These are phyloP conservation scores for Phytophthora pisi DNA, from an alignment of 352 stramenopile genomes.

Conservation along the genomic window DNA sequence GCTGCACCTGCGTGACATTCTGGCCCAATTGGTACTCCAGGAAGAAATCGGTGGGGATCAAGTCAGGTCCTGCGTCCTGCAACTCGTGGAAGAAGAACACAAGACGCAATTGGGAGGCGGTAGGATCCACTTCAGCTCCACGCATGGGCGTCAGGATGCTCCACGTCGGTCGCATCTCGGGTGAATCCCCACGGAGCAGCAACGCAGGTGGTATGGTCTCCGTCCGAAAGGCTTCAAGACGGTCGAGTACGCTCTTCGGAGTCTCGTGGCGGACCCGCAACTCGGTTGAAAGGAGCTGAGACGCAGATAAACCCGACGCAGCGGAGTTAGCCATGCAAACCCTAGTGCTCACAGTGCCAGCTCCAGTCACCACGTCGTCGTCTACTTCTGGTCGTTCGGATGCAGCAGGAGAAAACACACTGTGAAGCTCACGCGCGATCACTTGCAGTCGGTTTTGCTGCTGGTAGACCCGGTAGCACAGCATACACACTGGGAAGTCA, in stretches of 20 bases:
- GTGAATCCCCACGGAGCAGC: slow-evolving; percentile 21
- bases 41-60: slow-evolving; percentile 71
- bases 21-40: slow-evolving; percentile 84
- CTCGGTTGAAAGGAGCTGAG: slow-evolving; percentile 27
- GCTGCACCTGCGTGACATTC: slow-evolving; percentile 52
- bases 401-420: slow-evolving; percentile 13
- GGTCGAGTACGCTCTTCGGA: slow-evolving; percentile 17
- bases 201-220: slow-evolving; percentile 31
- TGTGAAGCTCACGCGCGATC: slow-evolving; percentile 52
- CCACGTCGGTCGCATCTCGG: slow-evolving; percentile 21
- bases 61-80: slow-evolving; percentile 63
- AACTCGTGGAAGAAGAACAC: slow-evolving; percentile 88
- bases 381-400: slow-evolving; percentile 3
- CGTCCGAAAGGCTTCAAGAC: slow-evolving; percentile 26
- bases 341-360: background rate
- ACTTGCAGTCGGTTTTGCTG: slow-evolving; percentile 59
- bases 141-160: slow-evolving; percentile 18
- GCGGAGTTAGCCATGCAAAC: slow-evolving; percentile 25
- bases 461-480: slow-evolving; percentile 84
- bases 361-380: background rate
- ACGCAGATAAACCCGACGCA: slow-evolving; percentile 10
- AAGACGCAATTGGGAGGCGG: slow-evolving; percentile 62
- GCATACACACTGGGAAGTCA: slow-evolving; percentile 70
- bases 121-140: slow-evolving; percentile 75
- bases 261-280: slow-evolving; percentile 14